Evolutionary conservation across 73 alveolate species (phyloP), one percentile per base, ranked within the genome.

Genomic region (Paramecium biaurelia): DNA sequence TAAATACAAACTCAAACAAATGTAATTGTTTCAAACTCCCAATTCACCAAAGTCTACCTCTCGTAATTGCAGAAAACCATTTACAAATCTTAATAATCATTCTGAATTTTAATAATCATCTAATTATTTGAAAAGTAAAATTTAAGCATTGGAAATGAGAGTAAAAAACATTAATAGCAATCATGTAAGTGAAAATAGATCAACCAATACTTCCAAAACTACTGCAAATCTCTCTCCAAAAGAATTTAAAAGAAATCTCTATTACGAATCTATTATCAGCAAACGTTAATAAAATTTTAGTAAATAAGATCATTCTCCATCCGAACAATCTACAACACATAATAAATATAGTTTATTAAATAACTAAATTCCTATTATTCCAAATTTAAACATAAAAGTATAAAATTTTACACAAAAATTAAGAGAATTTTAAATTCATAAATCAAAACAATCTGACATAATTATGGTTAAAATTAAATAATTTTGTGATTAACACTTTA

Each of bases 101-200:
- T 34, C 42, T 7, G 70, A 41, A 43, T 41, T 47, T 15, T 63
- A 45, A 47, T 32, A 63, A 79, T 79, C 43, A 21, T 24, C 90
- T 7, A 79, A 26, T 23, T 24, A 79, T 20, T 47, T 79, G 49
- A 43, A 79, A 20, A 11, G 8, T 4, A 79, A 79, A 43, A 63
- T 79, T 12, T 5, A 43, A 43, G 74, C 74, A 47, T 42, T 79
- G n/a, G 90, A 79, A 79, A 42, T 6, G 76, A 79, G 90, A 79
- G 90, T 79, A 5, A 79, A 79, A 34, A 79, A 79, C 24, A 58
- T 79, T 4, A 79, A 79, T 79, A 79, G 90, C 56, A 24, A 79
- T 20, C 90, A 79, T 45, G 68, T 53, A 53, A 63, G 84, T 63
- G 90, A 63, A 26, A 63, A 79, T 79, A 79, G 90, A 45, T 79